Conservation (phyloP, 768 basidiomycete species). For the Serendipita vermifera region DNA sequence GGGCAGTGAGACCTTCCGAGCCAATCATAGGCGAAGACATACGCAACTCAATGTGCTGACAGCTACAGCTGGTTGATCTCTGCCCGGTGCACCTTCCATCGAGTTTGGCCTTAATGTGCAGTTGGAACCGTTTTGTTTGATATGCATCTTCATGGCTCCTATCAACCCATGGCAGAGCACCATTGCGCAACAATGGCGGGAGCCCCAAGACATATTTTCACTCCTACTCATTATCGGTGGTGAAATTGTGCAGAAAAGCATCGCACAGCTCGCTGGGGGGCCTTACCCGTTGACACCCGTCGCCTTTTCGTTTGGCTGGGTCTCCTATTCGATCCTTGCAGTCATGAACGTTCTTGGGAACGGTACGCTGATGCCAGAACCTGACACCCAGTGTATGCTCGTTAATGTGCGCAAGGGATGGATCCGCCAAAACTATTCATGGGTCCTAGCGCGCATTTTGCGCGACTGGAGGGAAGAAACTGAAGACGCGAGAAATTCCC, state of each 20-base stretch:
- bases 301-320: conserved; percentile 26
- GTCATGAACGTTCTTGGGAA: conserved; percentile 20
- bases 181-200: no score
- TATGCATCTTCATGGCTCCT: no score
- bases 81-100: no score
- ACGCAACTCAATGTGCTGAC: no score
- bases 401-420: conserved; percentile 21
- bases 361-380: conserved; percentile 21
- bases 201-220: conserved; percentile 21
- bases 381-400: conserved; percentile 18
- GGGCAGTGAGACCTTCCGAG: no score
- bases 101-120: no score
- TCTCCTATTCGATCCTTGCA: conserved; percentile 22
- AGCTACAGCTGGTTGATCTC: no score
- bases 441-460: conserved; percentile 23
- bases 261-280: conserved; percentile 23
- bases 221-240: conserved; percentile 25
- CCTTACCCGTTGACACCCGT: conserved; percentile 20
- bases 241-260: conserved; percentile 23
- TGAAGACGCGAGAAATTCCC: conserved; percentile 15
- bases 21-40: no score
- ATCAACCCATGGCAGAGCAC: no score
- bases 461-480: conserved; percentile 19
- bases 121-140: no score
- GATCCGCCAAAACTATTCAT: conserved; percentile 19